Percentiles rank a stretch among this genome's conserved stretches.
Evolutionary conservation across 768 basidiomycete genomes (phyloP).

Genomic region (Pholiota microspora): DNA sequence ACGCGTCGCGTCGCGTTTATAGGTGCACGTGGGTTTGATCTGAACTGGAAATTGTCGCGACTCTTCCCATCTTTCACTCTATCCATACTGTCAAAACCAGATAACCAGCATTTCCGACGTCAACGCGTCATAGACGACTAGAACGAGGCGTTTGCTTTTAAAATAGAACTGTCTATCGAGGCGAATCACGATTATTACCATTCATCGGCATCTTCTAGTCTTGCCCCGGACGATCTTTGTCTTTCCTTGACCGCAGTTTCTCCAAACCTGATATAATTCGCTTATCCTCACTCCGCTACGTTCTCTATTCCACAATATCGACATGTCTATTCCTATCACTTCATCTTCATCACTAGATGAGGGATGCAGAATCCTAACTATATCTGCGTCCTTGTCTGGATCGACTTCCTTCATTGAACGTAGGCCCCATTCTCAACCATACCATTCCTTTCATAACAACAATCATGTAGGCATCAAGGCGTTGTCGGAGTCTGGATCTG

Average conservation of each 20-base stretch:
- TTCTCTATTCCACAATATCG: background rate
- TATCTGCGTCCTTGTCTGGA: slow-evolving; percentile 6
- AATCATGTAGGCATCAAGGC: slow-evolving; percentile 1
- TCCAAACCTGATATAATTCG: no score
- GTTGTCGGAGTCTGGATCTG: background rate
- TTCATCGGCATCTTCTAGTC: background rate
- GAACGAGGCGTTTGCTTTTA: background rate
- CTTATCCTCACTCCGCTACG: background rate
- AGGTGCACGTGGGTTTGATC: background rate
- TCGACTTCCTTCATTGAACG: slow-evolving; percentile 7
- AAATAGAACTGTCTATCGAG: background rate
- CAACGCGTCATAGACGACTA: background rate
- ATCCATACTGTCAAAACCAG: background rate
- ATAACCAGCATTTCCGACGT: background rate
- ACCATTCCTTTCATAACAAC: background rate
- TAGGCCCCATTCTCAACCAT: background rate
- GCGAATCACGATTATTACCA: background rate
- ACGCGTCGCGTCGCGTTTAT: background rate
- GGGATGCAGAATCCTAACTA: slow-evolving; percentile 8
- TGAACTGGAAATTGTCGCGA: no score
- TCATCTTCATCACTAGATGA: background rate
- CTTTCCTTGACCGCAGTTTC: background rate
- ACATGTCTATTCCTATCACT: background rate
- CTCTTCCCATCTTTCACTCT: no score
- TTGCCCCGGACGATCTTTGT: background rate